Evolutionary conservation across 441 rosid genomes (phyloP), one percentile per base, ranked within the genome.

Genomic region (Adansonia rubrostipa): DNA sequence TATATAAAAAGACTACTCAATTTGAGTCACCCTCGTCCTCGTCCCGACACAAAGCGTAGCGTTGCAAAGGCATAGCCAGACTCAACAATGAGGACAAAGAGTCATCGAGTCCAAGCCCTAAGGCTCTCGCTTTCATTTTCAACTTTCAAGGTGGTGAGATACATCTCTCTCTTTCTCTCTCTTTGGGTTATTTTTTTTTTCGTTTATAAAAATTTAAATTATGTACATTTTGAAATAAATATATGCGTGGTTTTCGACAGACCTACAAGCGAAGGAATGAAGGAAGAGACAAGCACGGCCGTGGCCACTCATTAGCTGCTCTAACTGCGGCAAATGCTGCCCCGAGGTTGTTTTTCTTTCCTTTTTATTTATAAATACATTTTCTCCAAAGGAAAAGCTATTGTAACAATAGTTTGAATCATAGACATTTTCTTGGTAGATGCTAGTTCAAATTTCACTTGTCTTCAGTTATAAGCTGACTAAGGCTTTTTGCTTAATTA

Each of bases 271-370:
- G 98, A 2, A 87, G 97, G 83, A 94, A 94, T 6, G 97, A 97
- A 47, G 97, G 98, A 10, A 90, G 98, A 62, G 93, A 93, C 92
- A 95, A 95, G 92, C 97, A 93, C 77, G 94, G 96, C 77, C 94
- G 98, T 15, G 99, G 98, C 7, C 99, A 95, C 87, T 91, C 75
- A 90, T 93, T 57, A 92, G 99, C 79, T 96, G 99, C 81, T 94
- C 99, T 80, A 94, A 94, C 86, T 94, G 99, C 76, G 98, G 97
- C 13, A 96, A 94, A 48, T 92, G 97, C 84, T 95, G 97, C 77
- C 97, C 98, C 0, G 93, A 95, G 92, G 99, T 90, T 72, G 14
- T 5, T 28, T 13, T 50, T 47, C 11, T 9, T 2, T 47, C 10
- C 2, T 7, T 9, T 7, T 7, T 9, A 42, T 47, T 47, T 47